Base-by-base conservation (phyloP, 2,329 filamentous ascomycete species). In the Phialocephala subalpina region DNA sequence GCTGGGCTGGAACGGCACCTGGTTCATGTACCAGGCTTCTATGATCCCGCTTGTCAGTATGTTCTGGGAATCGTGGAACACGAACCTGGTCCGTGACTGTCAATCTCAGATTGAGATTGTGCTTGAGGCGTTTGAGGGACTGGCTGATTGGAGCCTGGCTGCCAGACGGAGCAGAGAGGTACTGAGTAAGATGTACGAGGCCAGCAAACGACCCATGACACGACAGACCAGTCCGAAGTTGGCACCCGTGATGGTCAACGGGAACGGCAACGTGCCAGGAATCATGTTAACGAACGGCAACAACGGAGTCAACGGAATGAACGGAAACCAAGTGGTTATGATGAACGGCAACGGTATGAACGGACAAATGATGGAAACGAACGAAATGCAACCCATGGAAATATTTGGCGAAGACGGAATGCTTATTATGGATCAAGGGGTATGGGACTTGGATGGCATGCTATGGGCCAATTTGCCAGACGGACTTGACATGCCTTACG, bases 1-100 rank as follows among this genome's bases (percentile, higher is more conserved):
- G 80, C 88, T 87, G 0, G 91, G 91, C 9, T 94, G 91, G 92
- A 92, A 93, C 75, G 92, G 90, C 0, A 91, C 92, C 2, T 94
- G 91, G 91, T 90, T 93, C 78, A 85, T 92, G 66, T 94, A 93
- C 79, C 92, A 94, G 77, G 91, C 92, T 0, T 88, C 87, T 69
- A 92, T 94, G 89, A 88, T 94, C 9, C 92, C 92, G 0, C 84
- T 95, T 1, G 86, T 95, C 12, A 90, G 87, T 25, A 82, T 94
- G 14, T 93, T 93, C 76, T 90, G 87, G 82, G 89, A 93, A 75
- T 82, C 64, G 6, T 73, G 71, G 71, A 74, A 76, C 22, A 63
- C 66, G 18, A 60, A 78, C 1, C 68, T 69, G n/a, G 74, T 78
- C 35, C 55, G 68, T 1, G 73, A 74, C 12, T 88, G 86, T 83